Conservation (phyloP, 129 eudicot species). For the Centella asiatica region DNA sequence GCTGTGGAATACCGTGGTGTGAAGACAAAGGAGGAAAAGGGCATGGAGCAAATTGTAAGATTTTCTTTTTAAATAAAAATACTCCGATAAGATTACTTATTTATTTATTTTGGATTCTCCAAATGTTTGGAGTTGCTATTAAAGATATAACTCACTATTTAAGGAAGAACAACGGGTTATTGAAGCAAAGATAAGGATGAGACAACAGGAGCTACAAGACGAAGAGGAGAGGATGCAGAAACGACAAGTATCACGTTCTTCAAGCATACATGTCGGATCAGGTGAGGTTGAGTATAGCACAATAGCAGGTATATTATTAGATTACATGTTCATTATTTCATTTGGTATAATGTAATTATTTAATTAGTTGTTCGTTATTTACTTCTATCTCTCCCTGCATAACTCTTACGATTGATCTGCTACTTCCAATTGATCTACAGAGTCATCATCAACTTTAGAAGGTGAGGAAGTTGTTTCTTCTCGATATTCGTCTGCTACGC, state of each 20-base stretch:
- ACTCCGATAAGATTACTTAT: background rate
- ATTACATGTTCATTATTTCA: background rate
- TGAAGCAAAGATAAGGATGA: conserved; percentile 98
- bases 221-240: conserved; percentile 63
- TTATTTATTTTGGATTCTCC: background rate
- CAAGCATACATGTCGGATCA: conserved; percentile 36
- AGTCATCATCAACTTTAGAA: conserved; percentile 48
- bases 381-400: background rate
- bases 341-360: background rate
- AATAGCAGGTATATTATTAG: conserved; percentile 33
- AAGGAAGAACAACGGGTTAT: conserved; percentile 98
- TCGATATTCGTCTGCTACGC: conserved; percentile 26
- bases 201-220: conserved; percentile 74
- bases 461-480: conserved; percentile 63
- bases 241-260: conserved; percentile 42
- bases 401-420: background rate
- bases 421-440: conserved; percentile 24
- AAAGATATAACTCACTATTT: background rate
- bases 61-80: background rate
- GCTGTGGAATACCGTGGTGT: conserved; percentile 97
- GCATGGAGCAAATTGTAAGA: conserved; percentile 89
- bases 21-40: conserved; percentile 95
- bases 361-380: too few relatives aligned
- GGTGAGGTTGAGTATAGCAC: conserved; percentile 45
- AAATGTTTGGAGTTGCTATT: background rate